These are phyloP conservation scores for Aspergillus nidulans DNA, from an alignment of 495 filamentous ascomycete genomes.

Conservation along the genomic window DNA sequence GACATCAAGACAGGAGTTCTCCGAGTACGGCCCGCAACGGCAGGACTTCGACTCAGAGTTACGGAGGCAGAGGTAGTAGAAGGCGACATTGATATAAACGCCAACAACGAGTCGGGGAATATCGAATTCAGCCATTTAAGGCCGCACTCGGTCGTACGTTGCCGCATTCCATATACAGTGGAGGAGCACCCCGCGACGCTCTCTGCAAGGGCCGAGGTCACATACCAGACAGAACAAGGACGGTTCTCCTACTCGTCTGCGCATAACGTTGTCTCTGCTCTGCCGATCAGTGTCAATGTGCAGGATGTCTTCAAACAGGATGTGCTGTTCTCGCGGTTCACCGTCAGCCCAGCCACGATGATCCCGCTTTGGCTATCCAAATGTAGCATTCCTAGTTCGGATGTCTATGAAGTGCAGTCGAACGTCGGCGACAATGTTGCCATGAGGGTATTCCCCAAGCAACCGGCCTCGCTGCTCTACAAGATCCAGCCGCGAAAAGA, in stretches of 20 bases:
- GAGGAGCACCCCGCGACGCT: constrained; percentile 73
- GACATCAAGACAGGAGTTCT: constrained; percentile 63
- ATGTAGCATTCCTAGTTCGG: constrained; percentile 65
- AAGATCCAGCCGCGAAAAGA: constrained; percentile 51
- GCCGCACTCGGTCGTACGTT: constrained; percentile 41
- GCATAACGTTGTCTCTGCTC: constrained; percentile 59
- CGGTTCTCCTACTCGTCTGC: constrained; percentile 63
- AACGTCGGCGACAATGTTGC: constrained; percentile 50
- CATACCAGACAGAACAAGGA: constrained; percentile 70
- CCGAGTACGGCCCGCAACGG: constrained; percentile 74
- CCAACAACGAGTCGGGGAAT: constrained; percentile 59
- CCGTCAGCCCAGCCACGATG: constrained; percentile 69
- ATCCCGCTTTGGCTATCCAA: constrained; percentile 71
- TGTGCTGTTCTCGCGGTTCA: constrained; percentile 82
- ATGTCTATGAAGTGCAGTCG: constrained; percentile 61
- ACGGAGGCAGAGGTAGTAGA: constrained; percentile 59
- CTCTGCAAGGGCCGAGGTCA: constrained; percentile 69
- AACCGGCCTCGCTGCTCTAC: constrained; percentile 79
- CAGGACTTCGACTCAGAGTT: constrained; percentile 78
- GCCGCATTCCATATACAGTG: constrained; percentile 78
- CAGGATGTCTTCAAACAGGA: constrained; percentile 90
- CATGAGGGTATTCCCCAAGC: constrained; percentile 68
- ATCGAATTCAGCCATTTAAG: constrained; percentile 60
- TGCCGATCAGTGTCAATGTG: constrained; percentile 91
- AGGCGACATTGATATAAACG: constrained; percentile 47